phyloP scores from a whole-genome alignment of 2,329 filamentous ascomycete species.

The Elsinoe arachidis region DNA sequence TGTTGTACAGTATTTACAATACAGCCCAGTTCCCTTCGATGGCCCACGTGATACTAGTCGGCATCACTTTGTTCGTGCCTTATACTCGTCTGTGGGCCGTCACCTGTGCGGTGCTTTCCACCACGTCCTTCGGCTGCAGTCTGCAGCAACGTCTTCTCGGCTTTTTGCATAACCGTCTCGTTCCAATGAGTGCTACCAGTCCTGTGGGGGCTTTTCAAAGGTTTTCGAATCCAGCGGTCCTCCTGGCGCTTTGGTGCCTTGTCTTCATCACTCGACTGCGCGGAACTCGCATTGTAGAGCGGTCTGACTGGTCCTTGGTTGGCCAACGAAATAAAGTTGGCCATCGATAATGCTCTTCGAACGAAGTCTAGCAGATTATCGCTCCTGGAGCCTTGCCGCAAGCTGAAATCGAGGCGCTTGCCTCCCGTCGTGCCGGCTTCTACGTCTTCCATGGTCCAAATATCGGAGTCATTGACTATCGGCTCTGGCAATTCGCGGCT shows the following conservation, averaged over 20 bases:
- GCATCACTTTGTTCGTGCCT: background rate
- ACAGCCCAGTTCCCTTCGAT: background rate
- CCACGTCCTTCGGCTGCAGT: background rate
- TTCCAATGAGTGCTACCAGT: background rate
- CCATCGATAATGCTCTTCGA: slow-evolving; percentile 1
- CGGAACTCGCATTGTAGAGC: background rate
- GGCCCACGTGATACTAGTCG: background rate
- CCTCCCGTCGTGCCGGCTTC: slow-evolving; percentile 14
- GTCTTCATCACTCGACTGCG: background rate
- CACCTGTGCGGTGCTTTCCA: no score
- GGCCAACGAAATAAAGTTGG: background rate
- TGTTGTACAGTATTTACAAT: background rate
- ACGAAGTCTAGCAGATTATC: background rate
- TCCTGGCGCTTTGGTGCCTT: background rate
- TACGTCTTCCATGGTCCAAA: background rate
- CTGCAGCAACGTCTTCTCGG: background rate
- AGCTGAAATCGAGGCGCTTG: slow-evolving; percentile 5
- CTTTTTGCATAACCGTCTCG: background rate
- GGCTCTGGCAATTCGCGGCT: background rate
- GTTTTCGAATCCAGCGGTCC: background rate
- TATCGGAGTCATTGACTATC: background rate
- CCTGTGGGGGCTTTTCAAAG: background rate
- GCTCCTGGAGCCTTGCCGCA: background rate
- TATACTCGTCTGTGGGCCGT: background rate
- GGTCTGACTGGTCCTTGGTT: background rate